Conservation (phyloP, 306 rosid species). For the Mimosa bimucronata region DNA sequence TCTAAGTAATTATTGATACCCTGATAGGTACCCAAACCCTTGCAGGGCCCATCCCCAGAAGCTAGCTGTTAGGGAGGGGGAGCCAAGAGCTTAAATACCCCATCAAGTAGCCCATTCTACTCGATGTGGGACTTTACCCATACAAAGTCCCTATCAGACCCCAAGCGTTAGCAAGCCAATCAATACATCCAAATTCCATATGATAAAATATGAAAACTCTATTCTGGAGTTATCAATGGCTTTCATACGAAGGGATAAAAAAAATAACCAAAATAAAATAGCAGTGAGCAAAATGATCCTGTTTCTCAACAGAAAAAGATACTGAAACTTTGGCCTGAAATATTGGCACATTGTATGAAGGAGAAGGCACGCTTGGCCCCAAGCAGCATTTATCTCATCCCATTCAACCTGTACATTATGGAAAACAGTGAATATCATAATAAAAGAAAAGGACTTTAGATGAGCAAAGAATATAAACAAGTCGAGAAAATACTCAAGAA, state of each 20-base stretch:
- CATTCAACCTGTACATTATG: conserved; percentile 77
- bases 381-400: conserved; percentile 99
- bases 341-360: conserved; percentile 98
- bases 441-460: conserved; percentile 23
- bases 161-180: neutral
- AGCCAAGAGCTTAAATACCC: too few relatives aligned
- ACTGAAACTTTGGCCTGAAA: conserved; percentile 90
- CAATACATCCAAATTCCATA: neutral
- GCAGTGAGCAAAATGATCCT: neutral
- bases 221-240: neutral
- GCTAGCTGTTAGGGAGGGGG: too few relatives aligned
- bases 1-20: too few relatives aligned
- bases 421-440: conserved; percentile 36
- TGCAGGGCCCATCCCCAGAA: too few relatives aligned
- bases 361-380: conserved; percentile 99
- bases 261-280: neutral
- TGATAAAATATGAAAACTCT: neutral
- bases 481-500: conserved; percentile 4
- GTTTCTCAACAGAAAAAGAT: conserved; percentile 11
- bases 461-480: neutral
- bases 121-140: too few relatives aligned
- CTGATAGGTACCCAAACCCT: too few relatives aligned
- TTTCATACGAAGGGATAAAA: too few relatives aligned
- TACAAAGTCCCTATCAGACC: too few relatives aligned
- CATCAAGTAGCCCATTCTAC: too few relatives aligned